These are phyloP conservation scores for Pisolithus tinctorius DNA, from an alignment of 768 basidiomycete genomes.

Conservation along the genomic window DNA sequence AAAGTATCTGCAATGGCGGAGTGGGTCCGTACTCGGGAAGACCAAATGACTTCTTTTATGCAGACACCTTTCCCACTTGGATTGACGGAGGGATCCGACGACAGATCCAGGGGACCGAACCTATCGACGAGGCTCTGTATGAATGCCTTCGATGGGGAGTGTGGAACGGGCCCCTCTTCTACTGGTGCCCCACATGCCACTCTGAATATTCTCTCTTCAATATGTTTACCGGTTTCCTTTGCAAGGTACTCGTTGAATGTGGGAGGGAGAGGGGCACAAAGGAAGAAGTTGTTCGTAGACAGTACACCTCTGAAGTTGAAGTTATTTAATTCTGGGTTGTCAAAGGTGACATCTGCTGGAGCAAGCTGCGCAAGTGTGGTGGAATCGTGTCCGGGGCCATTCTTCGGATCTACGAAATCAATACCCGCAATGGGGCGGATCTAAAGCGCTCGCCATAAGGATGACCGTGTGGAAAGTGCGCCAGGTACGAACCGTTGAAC, in stretches of 20 bases:
- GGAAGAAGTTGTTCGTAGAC: constrained; percentile 26
- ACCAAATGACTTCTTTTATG: constrained; percentile 36
- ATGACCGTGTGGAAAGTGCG: neutral
- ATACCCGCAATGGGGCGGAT: constrained; percentile 38
- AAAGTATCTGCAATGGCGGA: constrained; percentile 36
- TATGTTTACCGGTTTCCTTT: constrained; percentile 1
- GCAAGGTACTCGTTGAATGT: constrained; percentile 16
- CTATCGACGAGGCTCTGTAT: constrained; percentile 37
- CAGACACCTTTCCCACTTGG: constrained; percentile 20
- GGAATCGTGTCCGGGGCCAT: constrained; percentile 14
- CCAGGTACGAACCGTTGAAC: constrained; percentile 32
- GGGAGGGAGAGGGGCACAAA: constrained; percentile 31
- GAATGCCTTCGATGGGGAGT: constrained; percentile 33
- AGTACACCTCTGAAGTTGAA: constrained; percentile 14
- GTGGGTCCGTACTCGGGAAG: constrained; percentile 41
- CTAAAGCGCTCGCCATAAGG: constrained; percentile 19
- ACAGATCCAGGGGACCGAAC: constrained; percentile 29
- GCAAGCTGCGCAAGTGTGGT: constrained; percentile 34
- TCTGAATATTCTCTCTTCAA: constrained; percentile 27
- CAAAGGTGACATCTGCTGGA: constrained; percentile 41
- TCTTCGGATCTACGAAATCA: constrained; percentile 38
- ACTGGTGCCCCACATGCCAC: constrained; percentile 35
- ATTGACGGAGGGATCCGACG: constrained; percentile 30
- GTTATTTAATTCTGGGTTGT: neutral
- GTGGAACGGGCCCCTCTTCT: constrained; percentile 29